Conservation (phyloP, 768 basidiomycete species). For the Dioszegia crocea region DNA sequence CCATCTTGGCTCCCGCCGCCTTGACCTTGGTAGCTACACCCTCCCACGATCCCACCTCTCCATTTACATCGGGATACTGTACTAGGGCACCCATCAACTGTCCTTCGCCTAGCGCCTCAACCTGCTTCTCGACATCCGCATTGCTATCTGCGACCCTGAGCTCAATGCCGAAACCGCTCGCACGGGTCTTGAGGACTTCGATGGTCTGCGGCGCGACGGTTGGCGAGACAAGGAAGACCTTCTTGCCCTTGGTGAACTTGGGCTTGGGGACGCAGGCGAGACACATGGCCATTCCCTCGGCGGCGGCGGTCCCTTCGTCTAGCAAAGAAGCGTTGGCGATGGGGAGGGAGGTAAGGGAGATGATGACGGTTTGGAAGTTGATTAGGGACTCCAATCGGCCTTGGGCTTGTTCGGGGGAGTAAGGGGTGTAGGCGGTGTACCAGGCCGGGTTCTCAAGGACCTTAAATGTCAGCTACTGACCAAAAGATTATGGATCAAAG, state of each 20-base stretch:
- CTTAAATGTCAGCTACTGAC: slow-evolving; percentile 24
- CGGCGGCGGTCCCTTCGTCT: slow-evolving; percentile 91
- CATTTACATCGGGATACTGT: slow-evolving; percentile 91
- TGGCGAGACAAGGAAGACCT: slow-evolving; percentile 79
- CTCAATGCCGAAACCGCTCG: slow-evolving; percentile 87
- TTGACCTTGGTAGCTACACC: slow-evolving; percentile 67
- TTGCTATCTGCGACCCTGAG: slow-evolving; percentile 65
- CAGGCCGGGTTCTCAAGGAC: slow-evolving; percentile 83
- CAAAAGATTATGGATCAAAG: neutral
- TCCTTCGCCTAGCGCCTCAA: slow-evolving; percentile 49
- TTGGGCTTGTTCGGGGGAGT: slow-evolving; percentile 98
- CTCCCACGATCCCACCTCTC: slow-evolving; percentile 69
- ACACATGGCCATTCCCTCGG: slow-evolving; percentile 96
- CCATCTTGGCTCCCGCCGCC: slow-evolving; percentile 69
- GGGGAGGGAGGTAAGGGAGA: slow-evolving; percentile 87
- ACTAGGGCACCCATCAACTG: slow-evolving; percentile 82
- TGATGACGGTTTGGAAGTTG: slow-evolving; percentile 95
- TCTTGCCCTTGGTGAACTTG: slow-evolving; percentile 60
- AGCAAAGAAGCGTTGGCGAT: slow-evolving; percentile 93
- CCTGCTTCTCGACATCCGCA: slow-evolving; percentile 57
- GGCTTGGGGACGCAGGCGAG: slow-evolving; percentile 56
- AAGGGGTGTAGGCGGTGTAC: slow-evolving; percentile 96
- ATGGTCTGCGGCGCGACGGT: slow-evolving; percentile 84
- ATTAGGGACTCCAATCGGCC: slow-evolving; percentile 94
- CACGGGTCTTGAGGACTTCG: slow-evolving; percentile 81